Base-by-base conservation (phyloP, 1,284 basidiomycete genomes). In the Marasmius tenuissimus region DNA sequence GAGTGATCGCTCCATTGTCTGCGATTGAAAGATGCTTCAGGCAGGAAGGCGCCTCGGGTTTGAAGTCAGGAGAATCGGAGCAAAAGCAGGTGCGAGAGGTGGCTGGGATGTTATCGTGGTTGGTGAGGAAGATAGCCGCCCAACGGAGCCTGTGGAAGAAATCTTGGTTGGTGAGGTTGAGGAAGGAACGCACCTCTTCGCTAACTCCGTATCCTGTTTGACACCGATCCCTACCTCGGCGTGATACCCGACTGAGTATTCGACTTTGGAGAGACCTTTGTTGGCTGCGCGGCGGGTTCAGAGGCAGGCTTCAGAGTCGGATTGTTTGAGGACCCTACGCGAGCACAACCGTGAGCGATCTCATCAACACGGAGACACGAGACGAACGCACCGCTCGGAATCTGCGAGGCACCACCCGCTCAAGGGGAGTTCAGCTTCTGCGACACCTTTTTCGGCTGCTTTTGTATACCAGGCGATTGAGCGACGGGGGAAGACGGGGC, bases 391-490 rank as follows among this genome's bases (percentile, higher is more conserved):
- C 45, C 94, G 94, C 72, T 98, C 97, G 70, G 89, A 94, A 50
- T 94, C 94, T 0, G 94, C 96, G 61, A 98, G 79, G 78, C 98
- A 99, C 97, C 97, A 99, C 34, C 97, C 97, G 67, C 93, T 96
- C 63, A 99, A 77, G 14, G 97, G 96, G 56, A 99, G 83, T 77
- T 99, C 97, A 2, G 95, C 94, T 74, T 98, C 96, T 1, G 94
- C 82, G 73, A 97, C 91, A 6, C 95, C 96, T 74, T 96, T 95
- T 76, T 97, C 94, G 18, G 97, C 96, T 9, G 97, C 97, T 71
- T 94, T 95, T 27, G 97, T 98, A 75, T 98, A 98, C 97, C 97
- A 99, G 3, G 93, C 96, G 68, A 99, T 98, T 54, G 92, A 95
- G 61, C 94, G 83, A 58, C 91, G 85, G 8, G 97, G 95, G 75